These are phyloP conservation scores for Botrytis porri DNA, from an alignment of 2,329 filamentous ascomycete genomes.

Conservation along the genomic window DNA sequence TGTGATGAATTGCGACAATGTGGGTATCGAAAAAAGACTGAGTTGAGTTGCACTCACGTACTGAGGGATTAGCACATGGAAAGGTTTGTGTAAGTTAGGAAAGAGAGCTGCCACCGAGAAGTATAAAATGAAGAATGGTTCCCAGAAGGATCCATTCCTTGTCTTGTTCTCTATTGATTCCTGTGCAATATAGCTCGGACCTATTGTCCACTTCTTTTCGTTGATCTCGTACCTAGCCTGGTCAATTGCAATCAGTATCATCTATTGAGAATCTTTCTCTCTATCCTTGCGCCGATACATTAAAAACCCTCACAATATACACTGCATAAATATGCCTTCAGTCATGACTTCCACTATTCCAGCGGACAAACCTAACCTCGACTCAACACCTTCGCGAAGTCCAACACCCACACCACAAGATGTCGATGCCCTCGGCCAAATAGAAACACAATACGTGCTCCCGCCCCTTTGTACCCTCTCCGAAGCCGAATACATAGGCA, in stretches of 20 bases:
- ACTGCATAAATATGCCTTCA: neutral
- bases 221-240: neutral
- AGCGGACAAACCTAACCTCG: neutral
- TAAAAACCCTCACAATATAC: too few relatives aligned
- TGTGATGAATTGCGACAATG: neutral
- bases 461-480: conserved; percentile 10
- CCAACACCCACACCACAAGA: conserved; percentile 14
- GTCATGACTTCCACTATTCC: neutral
- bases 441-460: conserved; percentile 12
- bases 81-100: neutral
- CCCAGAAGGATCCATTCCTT: neutral
- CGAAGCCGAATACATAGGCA: conserved; percentile 4
- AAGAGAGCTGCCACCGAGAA: neutral
- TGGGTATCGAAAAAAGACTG: neutral
- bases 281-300: neutral
- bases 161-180: neutral
- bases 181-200: neutral
- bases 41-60: neutral
- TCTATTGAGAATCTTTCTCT: neutral
- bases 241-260: neutral
- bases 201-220: neutral
- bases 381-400: neutral
- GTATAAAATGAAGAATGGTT: neutral
- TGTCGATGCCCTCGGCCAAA: conserved; percentile 11
- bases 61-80: neutral